Conservation (phyloP, 306 rosid genomes). For the Ziziphus jujuba region DNA sequence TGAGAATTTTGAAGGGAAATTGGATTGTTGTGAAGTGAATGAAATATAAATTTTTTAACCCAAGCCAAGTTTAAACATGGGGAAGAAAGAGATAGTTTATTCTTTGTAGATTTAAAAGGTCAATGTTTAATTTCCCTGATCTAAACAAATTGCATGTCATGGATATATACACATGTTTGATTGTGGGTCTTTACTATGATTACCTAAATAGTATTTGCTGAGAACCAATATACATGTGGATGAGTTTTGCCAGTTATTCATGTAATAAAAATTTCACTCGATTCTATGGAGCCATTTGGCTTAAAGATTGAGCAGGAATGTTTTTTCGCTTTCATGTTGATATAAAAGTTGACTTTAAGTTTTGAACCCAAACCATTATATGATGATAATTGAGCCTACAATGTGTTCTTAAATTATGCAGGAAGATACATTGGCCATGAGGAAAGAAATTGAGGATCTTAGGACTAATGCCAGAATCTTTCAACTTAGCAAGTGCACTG, state of each 20-base stretch:
- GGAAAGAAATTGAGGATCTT: slow-evolving; percentile 91
- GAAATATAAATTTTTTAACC: neutral
- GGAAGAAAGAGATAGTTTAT: neutral
- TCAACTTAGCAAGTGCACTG: slow-evolving; percentile 98
- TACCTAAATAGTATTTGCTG: neutral
- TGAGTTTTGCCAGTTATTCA: neutral
- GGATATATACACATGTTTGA: neutral
- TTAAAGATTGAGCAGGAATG: neutral
- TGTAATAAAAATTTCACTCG: neutral
- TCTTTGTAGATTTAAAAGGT: too few species aligned
- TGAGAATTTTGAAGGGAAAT: neutral
- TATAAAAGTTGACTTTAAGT: neutral
- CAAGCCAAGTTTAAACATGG: neutral
- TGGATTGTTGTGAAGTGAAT: neutral
- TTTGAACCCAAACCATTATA: neutral
- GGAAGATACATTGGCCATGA: slow-evolving; percentile 85
- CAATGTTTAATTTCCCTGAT: neutral
- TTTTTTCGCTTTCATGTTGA: neutral
- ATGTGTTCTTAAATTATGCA: slow-evolving; percentile 33
- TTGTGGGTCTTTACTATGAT: neutral
- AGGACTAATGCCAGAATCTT: slow-evolving; percentile 95
- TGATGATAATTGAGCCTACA: neutral
- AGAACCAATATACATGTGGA: too few species aligned
- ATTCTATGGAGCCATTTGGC: neutral
- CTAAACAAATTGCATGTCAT: neutral